A percentile compares a stretch with the other conserved stretches of the same genome.
These are phyloP conservation scores for Phyllosticta capitalensis DNA, from an alignment of 2,329 filamentous ascomycete genomes.

Conservation along the genomic window DNA sequence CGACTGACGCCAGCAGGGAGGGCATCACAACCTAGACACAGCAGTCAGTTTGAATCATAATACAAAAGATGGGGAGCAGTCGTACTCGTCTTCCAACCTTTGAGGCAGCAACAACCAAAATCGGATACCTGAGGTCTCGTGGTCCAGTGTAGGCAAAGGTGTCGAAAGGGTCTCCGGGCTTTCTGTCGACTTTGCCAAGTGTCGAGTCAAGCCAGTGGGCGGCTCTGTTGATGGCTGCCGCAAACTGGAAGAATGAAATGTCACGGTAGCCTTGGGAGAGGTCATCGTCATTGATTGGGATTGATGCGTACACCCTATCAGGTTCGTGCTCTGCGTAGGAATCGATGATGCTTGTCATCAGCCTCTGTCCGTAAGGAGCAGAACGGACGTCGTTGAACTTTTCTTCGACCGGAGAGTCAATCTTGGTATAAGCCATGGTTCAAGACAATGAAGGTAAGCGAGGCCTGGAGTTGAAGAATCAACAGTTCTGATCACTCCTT, in stretches of 20 bases:
- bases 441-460: neutral
- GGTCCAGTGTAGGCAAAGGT: conserved; percentile 10
- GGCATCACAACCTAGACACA: neutral
- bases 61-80: too few relatives aligned
- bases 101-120: conserved; percentile 10
- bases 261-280: conserved; percentile 12
- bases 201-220: conserved; percentile 7
- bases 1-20: neutral
- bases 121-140: conserved; percentile 13
- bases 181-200: conserved; percentile 17
- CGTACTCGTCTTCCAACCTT: neutral
- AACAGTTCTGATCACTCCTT: too few relatives aligned
- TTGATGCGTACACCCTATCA: conserved; percentile 1
- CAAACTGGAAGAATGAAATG: conserved; percentile 16
- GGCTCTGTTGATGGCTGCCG: conserved; percentile 15
- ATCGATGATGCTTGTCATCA: neutral
- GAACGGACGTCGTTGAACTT: neutral
- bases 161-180: neutral
- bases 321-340: neutral
- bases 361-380: neutral
- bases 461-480: neutral
- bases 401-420: neutral
- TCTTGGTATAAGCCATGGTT: neutral
- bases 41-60: neutral
- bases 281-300: conserved; percentile 12